Evolutionary conservation across 306 rosid genomes (phyloP).

Genomic region (Glycine latifolia): DNA sequence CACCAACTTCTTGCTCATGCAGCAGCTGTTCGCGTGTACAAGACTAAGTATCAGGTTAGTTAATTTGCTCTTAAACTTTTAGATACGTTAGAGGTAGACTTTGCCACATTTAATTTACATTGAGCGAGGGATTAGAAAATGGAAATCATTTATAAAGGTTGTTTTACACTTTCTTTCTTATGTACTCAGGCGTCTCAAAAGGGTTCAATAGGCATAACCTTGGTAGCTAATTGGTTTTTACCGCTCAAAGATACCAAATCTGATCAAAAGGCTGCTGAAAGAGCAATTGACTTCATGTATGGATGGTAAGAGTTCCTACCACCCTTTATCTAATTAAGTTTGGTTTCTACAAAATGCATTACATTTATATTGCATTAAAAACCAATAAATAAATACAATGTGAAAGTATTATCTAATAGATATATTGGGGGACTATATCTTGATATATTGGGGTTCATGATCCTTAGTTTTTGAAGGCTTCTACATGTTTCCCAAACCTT

Average conservation of each 20-base stretch:
- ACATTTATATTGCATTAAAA: background rate
- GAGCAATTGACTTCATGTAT: conserved; percentile 6
- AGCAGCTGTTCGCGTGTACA: background rate
- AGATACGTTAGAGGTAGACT: background rate
- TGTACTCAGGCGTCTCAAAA: background rate
- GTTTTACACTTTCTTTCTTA: too few species aligned
- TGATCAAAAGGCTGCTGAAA: background rate
- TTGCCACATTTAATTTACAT: too few species aligned
- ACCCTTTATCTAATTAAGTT: background rate
- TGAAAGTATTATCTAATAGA: background rate
- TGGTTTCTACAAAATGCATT: background rate
- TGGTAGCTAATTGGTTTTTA: background rate
- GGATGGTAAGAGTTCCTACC: background rate
- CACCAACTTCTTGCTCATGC: background rate
- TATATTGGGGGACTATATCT: too few species aligned
- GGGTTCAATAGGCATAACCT: background rate
- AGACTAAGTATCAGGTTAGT: background rate
- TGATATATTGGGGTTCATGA: too few species aligned
- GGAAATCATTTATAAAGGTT: too few species aligned
- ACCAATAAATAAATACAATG: background rate
- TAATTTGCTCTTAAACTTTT: too few species aligned
- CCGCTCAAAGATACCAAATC: background rate
- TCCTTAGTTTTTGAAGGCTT: background rate
- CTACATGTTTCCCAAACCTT: background rate
- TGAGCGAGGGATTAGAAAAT: too few species aligned